Conservation (phyloP, 306 rosid species). For the Vicia faba region DNA sequence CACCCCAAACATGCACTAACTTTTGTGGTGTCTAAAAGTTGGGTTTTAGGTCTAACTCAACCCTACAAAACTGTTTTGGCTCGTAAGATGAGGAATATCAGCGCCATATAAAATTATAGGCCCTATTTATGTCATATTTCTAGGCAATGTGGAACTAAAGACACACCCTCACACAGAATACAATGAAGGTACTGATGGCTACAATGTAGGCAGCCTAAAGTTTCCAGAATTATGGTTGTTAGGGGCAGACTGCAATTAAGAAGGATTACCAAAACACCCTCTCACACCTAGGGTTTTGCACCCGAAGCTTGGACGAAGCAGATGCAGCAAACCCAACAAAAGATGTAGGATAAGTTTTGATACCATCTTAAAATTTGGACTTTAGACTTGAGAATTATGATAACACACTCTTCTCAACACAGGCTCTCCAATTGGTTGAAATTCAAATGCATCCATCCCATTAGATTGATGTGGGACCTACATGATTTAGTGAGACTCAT, state of each 20-base stretch:
- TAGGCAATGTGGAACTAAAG: background rate
- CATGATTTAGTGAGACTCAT: background rate
- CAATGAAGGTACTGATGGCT: background rate
- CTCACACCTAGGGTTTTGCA: background rate
- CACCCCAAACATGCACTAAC: conserved; percentile 2
- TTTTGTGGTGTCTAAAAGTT: background rate
- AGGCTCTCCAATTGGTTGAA: background rate
- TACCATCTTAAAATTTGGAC: conserved; percentile 1
- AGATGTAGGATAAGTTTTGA: background rate
- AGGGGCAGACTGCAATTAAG: background rate
- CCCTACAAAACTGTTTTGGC: background rate
- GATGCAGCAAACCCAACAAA: background rate
- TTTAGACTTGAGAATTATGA: background rate
- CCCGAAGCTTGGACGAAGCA: background rate
- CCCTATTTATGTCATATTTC: background rate
- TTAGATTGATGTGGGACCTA: background rate
- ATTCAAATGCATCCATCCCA: background rate
- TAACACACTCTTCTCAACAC: background rate
- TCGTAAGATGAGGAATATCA: background rate
- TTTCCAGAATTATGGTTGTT: background rate
- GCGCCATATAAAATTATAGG: background rate
- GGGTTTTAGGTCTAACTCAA: background rate
- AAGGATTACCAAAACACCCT: background rate
- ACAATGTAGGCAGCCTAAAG: background rate
- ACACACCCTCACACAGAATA: background rate